phyloP scores from a whole-genome alignment of 1,284 basidiomycete species.

The Termitomyces sp. region DNA sequence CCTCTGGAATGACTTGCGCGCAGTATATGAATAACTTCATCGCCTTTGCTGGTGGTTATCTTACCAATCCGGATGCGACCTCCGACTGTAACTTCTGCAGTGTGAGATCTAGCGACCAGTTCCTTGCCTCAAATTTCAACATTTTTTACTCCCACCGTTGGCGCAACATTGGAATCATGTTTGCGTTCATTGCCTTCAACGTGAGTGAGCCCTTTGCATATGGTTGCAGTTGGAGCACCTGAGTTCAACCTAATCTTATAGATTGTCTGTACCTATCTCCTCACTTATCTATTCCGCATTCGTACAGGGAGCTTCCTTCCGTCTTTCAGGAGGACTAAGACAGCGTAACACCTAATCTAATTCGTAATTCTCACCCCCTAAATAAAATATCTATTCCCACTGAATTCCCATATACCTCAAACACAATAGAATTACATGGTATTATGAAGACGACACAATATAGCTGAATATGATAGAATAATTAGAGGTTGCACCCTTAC shows the following conservation, averaged over 20 bases:
- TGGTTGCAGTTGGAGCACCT: neutral
- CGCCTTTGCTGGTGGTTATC: conserved; percentile 53
- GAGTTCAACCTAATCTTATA: conserved; percentile 5
- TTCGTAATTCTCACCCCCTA: neutral
- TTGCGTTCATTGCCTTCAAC: conserved; percentile 42
- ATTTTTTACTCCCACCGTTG: conserved; percentile 46
- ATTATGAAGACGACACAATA: too few species aligned
- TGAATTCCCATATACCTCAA: neutral
- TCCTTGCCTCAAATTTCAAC: conserved; percentile 38
- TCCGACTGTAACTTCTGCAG: conserved; percentile 52
- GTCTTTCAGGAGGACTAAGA: conserved; percentile 17
- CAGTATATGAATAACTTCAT: conserved; percentile 55
- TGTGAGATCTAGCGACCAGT: conserved; percentile 36
- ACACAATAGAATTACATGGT: neutral
- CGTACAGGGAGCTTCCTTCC: conserved; percentile 21
- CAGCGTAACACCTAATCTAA: neutral
- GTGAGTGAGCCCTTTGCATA: conserved; percentile 36
- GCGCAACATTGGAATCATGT: conserved; percentile 45
- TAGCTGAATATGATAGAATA: neutral
- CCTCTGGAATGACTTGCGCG: conserved; percentile 54
- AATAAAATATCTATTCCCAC: too few species aligned
- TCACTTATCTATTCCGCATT: conserved; percentile 32
- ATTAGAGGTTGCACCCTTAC: neutral
- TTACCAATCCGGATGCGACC: conserved; percentile 54
- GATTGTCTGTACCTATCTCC: conserved; percentile 23